Evolutionary conservation across 139 green algal species (phyloP).

Genomic region (Spirogloea muscicola): DNA sequence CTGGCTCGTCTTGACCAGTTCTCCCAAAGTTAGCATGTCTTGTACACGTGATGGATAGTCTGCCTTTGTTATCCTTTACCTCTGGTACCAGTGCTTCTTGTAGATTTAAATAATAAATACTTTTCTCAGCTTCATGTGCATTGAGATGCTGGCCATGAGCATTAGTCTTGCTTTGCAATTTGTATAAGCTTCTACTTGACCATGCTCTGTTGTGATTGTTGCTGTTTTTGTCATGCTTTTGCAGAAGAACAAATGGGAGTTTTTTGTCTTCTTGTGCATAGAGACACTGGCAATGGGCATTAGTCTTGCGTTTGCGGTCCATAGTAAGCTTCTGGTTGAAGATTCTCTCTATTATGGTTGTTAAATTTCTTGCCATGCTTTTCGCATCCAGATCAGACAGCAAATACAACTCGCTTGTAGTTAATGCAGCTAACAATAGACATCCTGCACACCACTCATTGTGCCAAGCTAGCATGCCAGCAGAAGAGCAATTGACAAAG

Average conservation of each 20-base stretch:
- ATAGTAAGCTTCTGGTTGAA: constrained; percentile 42
- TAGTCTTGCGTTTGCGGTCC: constrained; percentile 51
- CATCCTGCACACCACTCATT: not conserved
- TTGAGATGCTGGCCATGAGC: too few species aligned
- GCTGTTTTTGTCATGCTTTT: constrained; percentile 4
- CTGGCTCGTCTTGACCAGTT: not conserved
- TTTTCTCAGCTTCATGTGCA: too few species aligned
- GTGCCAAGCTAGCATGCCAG: not conserved
- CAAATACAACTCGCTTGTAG: not conserved
- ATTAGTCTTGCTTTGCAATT: not conserved
- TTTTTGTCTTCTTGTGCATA: constrained; percentile 82
- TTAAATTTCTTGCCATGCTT: constrained; percentile 22
- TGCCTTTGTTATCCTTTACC: not conserved
- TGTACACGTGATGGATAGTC: not conserved
- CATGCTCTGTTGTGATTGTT: not conserved
- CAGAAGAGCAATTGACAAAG: not conserved
- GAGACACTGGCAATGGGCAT: constrained; percentile 71
- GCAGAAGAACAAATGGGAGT: constrained; percentile 70
- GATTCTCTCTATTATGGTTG: not conserved
- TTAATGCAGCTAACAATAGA: not conserved
- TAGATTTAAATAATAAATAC: too few species aligned
- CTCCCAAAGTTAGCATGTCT: not conserved
- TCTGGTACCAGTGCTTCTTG: too few species aligned
- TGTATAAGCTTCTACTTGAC: not conserved
- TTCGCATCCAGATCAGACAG: not conserved